phyloP scores from a whole-genome alignment of 192 early-diverging fungal species.

The Phycomyces blakesleeanus region DNA sequence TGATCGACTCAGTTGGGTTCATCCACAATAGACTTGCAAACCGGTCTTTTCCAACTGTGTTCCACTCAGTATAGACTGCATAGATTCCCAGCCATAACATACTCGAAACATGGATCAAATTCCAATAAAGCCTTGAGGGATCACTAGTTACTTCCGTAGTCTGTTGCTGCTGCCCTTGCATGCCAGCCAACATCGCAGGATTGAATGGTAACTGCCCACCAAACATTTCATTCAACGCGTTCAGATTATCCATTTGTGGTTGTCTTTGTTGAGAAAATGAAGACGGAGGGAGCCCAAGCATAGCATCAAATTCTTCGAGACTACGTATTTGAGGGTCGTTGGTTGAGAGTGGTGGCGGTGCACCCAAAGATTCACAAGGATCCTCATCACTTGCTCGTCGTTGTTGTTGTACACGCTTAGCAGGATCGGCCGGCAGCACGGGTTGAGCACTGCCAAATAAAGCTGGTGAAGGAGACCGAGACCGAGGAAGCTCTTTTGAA shows the following conservation, averaged over 20 bases:
- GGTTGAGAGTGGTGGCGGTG: slow-evolving; percentile 22
- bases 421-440: slow-evolving; percentile 9
- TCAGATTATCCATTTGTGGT: slow-evolving; percentile 26
- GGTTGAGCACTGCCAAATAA: not conserved
- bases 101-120: slow-evolving; percentile 43
- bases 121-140: slow-evolving; percentile 44
- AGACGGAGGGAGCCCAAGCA: slow-evolving; percentile 19
- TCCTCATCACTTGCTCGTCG: slow-evolving; percentile 37
- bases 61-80: slow-evolving; percentile 36
- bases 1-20: not conserved
- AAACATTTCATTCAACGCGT: not conserved
- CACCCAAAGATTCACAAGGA: slow-evolving; percentile 46
- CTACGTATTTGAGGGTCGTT: slow-evolving; percentile 1
- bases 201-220: slow-evolving; percentile 9
- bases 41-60: slow-evolving; percentile 2
- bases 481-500: not conserved
- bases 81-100: slow-evolving; percentile 42
- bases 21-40: slow-evolving; percentile 15
- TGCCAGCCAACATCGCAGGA: slow-evolving; percentile 13
- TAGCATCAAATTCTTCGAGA: slow-evolving; percentile 5
- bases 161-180: slow-evolving; percentile 11
- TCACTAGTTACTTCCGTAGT: slow-evolving; percentile 25
- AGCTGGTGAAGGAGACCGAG: slow-evolving; percentile 6
- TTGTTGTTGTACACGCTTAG: not conserved
- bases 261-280: slow-evolving; percentile 23